These are phyloP conservation scores for Domatiomyces globalis DNA, from an alignment of 2,329 filamentous ascomycete genomes.

Conservation along the genomic window DNA sequence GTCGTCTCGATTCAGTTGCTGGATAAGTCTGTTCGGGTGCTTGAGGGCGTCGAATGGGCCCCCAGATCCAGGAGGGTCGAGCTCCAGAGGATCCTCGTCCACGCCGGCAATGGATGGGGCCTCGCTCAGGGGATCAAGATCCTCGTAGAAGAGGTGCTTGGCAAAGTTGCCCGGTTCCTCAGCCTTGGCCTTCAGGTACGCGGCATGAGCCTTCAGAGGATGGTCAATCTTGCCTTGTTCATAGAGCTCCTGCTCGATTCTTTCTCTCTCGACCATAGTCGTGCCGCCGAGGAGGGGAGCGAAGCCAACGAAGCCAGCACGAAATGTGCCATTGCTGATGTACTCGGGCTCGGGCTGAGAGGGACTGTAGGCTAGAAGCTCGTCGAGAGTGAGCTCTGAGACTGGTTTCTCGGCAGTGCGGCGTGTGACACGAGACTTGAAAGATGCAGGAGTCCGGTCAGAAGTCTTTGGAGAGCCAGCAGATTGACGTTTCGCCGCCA, in stretches of 20 bases:
- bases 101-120: neutral
- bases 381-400: neutral
- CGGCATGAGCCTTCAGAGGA: neutral
- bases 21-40: constrained; percentile 5
- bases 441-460: neutral
- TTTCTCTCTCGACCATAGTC: constrained; percentile 2
- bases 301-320: neutral
- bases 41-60: constrained; percentile 9
- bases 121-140: neutral
- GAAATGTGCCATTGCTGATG: constrained; percentile 1
- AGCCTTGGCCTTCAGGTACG: neutral
- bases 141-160: constrained; percentile 1
- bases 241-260: constrained; percentile 4
- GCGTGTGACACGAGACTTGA: neutral
- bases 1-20: constrained; percentile 5
- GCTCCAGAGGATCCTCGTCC: neutral
- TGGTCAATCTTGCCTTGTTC: neutral
- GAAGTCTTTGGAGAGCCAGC: neutral
- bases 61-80: constrained; percentile 9
- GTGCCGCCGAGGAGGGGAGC: constrained; percentile 12
- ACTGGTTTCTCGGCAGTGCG: neutral
- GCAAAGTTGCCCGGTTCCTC: constrained; percentile 1
- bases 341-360: constrained; percentile 8
- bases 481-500: neutral
- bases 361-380: constrained; percentile 4